Evolutionary conservation across 2,329 filamentous ascomycete genomes (phyloP), one percentile per base, ranked within the genome.

Genomic region (Fusarium tjaetaba): DNA sequence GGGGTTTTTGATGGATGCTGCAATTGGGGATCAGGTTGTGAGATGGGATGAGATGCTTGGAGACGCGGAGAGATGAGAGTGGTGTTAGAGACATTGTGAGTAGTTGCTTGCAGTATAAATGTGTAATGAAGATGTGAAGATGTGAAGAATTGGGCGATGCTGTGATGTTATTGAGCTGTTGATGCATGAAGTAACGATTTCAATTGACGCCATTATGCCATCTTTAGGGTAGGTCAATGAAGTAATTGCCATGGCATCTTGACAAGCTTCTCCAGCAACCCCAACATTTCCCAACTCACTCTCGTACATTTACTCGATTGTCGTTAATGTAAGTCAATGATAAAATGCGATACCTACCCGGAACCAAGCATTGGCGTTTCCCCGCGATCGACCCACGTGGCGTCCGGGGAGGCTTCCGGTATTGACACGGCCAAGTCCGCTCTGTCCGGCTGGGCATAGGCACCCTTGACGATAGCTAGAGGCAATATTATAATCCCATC

Each of bases 1-100:
- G 85, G 1, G 91, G 91, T 70, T 89, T 90, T 61, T 86, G 82
- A 76, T 90, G 88, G 61, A 92, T 86, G 10, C 88, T 89, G 43
- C 90, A 92, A 79, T 94, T 94, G 26, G 92, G 91, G 41, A 90
- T 85, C 10, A 85, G 82, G 32, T 81, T 79, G 80, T 90, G 86
- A 18, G 86, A 82, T 9, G 90, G 87, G 66, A 94, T 93, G 32
- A 86, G 82, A 78, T 91, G 86, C 24, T 83, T 85, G 42, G 88
- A 88, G n/a, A 92, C 83, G 36, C 82, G 82, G 64, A 93, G 85
- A 7, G 87, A 81, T 38, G 84, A 81, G 22, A 89, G 81, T 5
- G 71, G 68, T 8, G 53, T 61, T 0, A 65, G 38, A 22, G 68
- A 65, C 74, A 76, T 76, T 43, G 15, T 53, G 2, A 20, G 13